Evolutionary conservation across 768 basidiomycete species (phyloP), one percentile per base, ranked within the genome.

Genomic region (Hortiboletus flavorubellus): DNA sequence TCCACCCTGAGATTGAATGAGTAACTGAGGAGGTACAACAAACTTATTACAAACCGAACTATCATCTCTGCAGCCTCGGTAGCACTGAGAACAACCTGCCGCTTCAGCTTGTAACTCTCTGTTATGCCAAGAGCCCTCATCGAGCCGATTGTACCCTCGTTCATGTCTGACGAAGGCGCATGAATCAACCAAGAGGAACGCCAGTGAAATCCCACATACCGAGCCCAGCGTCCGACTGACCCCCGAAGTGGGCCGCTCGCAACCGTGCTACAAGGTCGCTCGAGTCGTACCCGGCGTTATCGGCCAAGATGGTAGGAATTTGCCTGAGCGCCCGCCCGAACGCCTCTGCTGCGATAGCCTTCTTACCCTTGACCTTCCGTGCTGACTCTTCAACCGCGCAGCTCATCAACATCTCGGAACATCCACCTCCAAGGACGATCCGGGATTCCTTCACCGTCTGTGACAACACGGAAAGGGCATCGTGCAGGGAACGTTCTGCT

Each of bases 11-110:
- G 48, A 30, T 47, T 11, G 33, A 37, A 54, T 60, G 46, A 59
- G 48, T 38, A 51, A 40, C 35, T 8, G 47, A 10, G 46, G 35
- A 43, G n/a, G 9, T 42, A 53, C 40, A 21, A 38, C 46, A 18
- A 47, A 46, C 37, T 8, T 2, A 9, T 9, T 16, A 71, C 83
- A 29, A 73, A 90, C 89, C 96, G 83, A 59, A 99, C 82, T 62
- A 99, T 98, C 96, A 98, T 98, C 78, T 98, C 97, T 2, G 93
- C 89, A 16, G 95, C 97, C 69, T 99, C 97, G 54, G 86, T 92
- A 2, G 97, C 95, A 66, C 93, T 96, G 45, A 91, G 74, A 4
- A 99, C 88, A 1, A 98, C 95, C 72, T 98, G 95, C 39, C 87
- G 79, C 77, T 99, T 99, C 60, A 99, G 78, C 77, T 98, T 98